Percentiles rank a stretch among this genome's conserved stretches.
Conservation (phyloP, 352 stramenopile species). For the Phytophthora sp. region DNA sequence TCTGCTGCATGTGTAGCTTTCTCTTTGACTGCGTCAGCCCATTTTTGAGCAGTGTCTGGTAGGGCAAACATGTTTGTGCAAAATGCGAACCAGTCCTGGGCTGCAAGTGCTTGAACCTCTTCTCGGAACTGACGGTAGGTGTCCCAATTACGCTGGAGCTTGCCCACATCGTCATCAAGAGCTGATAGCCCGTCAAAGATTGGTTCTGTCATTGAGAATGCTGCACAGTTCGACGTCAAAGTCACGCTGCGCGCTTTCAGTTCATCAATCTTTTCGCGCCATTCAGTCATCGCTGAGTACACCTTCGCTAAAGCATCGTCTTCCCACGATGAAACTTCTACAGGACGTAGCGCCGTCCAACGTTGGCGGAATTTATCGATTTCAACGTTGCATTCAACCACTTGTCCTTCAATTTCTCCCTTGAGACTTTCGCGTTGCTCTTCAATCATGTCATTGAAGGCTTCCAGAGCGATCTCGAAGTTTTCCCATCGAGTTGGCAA, state of each 20-base stretch:
- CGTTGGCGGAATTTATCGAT: conserved; percentile 92
- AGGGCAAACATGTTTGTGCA: conserved; percentile 93
- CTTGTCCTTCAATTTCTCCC: conserved; percentile 85
- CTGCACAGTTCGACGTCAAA: conserved; percentile 83
- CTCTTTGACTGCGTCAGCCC: conserved; percentile 88
- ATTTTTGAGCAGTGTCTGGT: conserved; percentile 91
- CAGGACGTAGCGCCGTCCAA: conserved; percentile 88
- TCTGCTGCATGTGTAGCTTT: conserved; percentile 45
- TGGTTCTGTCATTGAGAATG: conserved; percentile 88
- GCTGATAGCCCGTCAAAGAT: conserved; percentile 81
- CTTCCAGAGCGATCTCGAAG: conserved; percentile 94
- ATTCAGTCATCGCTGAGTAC: conserved; percentile 87
- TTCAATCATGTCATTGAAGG: conserved; percentile 96
- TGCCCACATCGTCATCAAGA: conserved; percentile 79
- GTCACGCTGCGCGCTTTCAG: conserved; percentile 60
- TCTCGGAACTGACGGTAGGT: conserved; percentile 89
- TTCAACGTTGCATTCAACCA: conserved; percentile 88
- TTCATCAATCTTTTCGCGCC: conserved; percentile 80
- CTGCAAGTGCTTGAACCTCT: conserved; percentile 71
- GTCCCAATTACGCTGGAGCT: conserved; percentile 80
- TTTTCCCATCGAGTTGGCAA: conserved; percentile 92
- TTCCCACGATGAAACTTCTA: conserved; percentile 84
- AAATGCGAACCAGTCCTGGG: conserved; percentile 95
- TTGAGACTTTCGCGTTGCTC: conserved; percentile 94
- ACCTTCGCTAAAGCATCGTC: conserved; percentile 72